Conservation (phyloP, 2,329 filamentous ascomycete species). For the Aspergillaceae sp. region DNA sequence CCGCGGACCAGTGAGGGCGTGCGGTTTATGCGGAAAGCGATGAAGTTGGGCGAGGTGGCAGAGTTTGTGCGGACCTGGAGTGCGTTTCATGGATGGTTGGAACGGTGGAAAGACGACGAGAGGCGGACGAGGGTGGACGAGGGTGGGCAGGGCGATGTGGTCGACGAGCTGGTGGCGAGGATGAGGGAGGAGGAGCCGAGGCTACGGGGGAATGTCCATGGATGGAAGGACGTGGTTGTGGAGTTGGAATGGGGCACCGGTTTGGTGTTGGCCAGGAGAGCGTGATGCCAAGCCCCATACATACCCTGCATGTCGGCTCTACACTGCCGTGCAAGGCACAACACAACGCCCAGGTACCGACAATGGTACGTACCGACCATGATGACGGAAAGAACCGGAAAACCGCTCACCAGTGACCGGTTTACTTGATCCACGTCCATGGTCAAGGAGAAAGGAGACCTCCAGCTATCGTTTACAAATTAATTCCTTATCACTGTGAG, state of each 20-base stretch:
- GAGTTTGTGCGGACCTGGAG: slow-evolving; percentile 56
- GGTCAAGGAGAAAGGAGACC: too few relatives aligned
- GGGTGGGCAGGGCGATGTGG: slow-evolving; percentile 60
- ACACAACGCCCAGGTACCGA: too few relatives aligned
- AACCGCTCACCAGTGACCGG: too few relatives aligned
- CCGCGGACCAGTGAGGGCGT: slow-evolving; percentile 33
- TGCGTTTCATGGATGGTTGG: slow-evolving; percentile 49
- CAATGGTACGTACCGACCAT: too few relatives aligned
- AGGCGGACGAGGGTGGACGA: neutral
- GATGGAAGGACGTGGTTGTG: neutral
- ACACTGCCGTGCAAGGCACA: too few relatives aligned
- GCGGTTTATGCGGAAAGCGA: slow-evolving; percentile 45
- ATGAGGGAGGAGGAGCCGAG: slow-evolving; percentile 46
- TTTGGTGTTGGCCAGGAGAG: neutral
- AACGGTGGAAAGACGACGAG: neutral
- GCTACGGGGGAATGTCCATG: neutral
- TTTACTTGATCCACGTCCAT: too few relatives aligned
- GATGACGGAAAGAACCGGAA: too few relatives aligned
- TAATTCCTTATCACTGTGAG: too few relatives aligned
- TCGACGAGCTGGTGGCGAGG: slow-evolving; percentile 67
- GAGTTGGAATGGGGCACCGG: neutral
- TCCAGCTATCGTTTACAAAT: too few relatives aligned
- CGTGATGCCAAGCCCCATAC: neutral
- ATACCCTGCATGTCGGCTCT: too few relatives aligned
- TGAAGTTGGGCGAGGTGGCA: slow-evolving; percentile 52